Evolutionary conservation across 345 rosid species (phyloP), one percentile per base, ranked within the genome.

Genomic region (Trapa incisa): DNA sequence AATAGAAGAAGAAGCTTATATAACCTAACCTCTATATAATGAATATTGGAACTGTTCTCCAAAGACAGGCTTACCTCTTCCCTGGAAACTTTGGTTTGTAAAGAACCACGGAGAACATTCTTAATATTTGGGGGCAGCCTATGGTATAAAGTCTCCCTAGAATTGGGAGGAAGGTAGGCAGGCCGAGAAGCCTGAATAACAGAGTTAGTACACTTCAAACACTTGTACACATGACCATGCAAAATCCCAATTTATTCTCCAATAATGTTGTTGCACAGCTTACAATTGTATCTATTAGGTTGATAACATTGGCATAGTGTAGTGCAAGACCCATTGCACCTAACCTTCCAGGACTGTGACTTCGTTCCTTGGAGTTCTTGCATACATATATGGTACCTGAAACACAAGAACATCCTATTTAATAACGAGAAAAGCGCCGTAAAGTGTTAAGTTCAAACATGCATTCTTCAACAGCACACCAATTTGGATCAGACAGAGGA

Each of bases 281-380:
- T 76, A 93, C 98, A 61, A 88, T 86, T 76, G 71, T 93, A 69
- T 93, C 97, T 53, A 93, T 90, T 78, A 87, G 96, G 72, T 84
- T 85, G 71, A 93, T 84, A 61, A 93, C 53, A 74, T 90, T 88
- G 76, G 98, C 98, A 63, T 93, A 90, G 76, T 93, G 98, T 77
- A 90, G 76, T 48, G 98, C 87, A 71, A 93, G 97, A 72, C 96
- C 97, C 37, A 85, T 90, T 69, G 65, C 77, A 54, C 98, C 98
- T 70, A 93, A 79, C 65, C 82, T 82, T 67, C 77, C 82, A 61
- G 75, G 73, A 73, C 76, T 70, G 64, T 70, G 71, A 54, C 63
- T 61, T 4, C 64, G 65, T 37, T 73, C 81, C 73, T 72, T 57
- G 32, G 74, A 39, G 15, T 66, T 64, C 37, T 75, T 71, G n/a